A percentile compares a stretch with the other conserved stretches of the same genome.
Evolutionary conservation across 768 basidiomycete genomes (phyloP).

Genomic region (Lactarius hengduanensis): DNA sequence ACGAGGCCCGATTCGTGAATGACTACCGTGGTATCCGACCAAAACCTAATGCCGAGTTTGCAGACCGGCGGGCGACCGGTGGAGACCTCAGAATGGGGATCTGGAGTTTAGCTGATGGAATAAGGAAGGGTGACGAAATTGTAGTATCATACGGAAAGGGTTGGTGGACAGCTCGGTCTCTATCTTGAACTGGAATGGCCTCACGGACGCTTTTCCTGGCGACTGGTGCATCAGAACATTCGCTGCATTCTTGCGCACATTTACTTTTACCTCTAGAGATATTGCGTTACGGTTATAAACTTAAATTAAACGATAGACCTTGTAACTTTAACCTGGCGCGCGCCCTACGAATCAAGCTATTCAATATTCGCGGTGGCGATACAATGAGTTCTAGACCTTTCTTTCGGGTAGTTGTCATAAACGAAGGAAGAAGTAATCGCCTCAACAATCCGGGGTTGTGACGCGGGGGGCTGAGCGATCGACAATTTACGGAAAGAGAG

Average conservation of each 20-base stretch:
- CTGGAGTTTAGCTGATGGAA: slow-evolving; percentile 56
- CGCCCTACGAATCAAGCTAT: slow-evolving; percentile 6
- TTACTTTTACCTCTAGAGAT: slow-evolving; percentile 11
- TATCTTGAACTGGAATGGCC: slow-evolving; percentile 12
- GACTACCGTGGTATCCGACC: slow-evolving; percentile 79
- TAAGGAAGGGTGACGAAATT: slow-evolving; percentile 82
- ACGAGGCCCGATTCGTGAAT: slow-evolving; percentile 87
- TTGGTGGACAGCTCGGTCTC: slow-evolving; percentile 65
- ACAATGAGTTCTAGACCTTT: slow-evolving; percentile 13
- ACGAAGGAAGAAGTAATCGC: slow-evolving; percentile 15
- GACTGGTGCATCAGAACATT: slow-evolving; percentile 8
- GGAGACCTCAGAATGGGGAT: slow-evolving; percentile 79
- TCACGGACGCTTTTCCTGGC: slow-evolving; percentile 15
- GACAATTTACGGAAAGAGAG: slow-evolving; percentile 17
- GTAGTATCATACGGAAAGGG: slow-evolving; percentile 86
- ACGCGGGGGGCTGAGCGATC: slow-evolving; percentile 9
- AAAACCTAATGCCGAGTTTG: slow-evolving; percentile 71
- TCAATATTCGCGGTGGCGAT: slow-evolving; percentile 10
- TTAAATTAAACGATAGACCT: slow-evolving; percentile 21
- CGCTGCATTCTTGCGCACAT: slow-evolving; percentile 3
- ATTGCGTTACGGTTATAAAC: slow-evolving; percentile 14
- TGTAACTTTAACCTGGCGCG: slow-evolving; percentile 16
- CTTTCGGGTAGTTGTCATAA: slow-evolving; percentile 4
- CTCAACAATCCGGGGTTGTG: slow-evolving; percentile 10
- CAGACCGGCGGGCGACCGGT: slow-evolving; percentile 47